Percentiles rank a stretch among this genome's conserved stretches.
Conservation (phyloP, 176 grass and related monocot species). For the Avena sativa region DNA sequence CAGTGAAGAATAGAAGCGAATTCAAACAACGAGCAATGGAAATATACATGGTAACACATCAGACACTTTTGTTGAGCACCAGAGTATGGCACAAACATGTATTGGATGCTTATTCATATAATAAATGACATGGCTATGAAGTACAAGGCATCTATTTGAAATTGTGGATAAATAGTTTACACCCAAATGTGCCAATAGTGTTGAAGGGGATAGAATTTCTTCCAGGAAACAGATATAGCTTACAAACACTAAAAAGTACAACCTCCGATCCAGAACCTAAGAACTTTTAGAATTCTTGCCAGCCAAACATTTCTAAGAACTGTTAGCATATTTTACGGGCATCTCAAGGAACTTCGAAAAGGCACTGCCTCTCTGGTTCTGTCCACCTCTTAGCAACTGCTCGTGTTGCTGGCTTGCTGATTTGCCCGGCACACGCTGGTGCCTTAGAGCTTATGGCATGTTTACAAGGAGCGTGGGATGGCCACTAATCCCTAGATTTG, state of each 20-base stretch:
- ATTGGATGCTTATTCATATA: slow-evolving; percentile 27
- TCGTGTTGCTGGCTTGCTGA: background rate
- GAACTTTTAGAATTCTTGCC: background rate
- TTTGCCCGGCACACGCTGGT: background rate
- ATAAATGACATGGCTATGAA: background rate
- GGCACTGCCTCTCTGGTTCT: background rate
- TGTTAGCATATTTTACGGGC: background rate
- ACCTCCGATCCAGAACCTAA: background rate
- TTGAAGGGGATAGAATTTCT: slow-evolving; percentile 7
- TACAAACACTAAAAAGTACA: background rate
- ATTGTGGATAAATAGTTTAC: background rate
- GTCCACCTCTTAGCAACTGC: background rate
- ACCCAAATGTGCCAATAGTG: background rate
- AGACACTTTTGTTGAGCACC: background rate
- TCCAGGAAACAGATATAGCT: slow-evolving; percentile 5
- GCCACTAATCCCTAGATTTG: background rate
- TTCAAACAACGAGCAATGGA: background rate
- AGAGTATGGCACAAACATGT: background rate
- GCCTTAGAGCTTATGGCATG: background rate
- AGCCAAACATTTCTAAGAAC: slow-evolving; percentile 4
- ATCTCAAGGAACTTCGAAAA: background rate
- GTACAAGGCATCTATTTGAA: background rate
- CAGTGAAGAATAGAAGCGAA: slow-evolving; percentile 21
- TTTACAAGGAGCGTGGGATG: background rate
- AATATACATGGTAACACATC: slow-evolving; percentile 9